phyloP scores from a whole-genome alignment of 176 grass and related monocot genomes.

The Oropetium thomaeum region DNA sequence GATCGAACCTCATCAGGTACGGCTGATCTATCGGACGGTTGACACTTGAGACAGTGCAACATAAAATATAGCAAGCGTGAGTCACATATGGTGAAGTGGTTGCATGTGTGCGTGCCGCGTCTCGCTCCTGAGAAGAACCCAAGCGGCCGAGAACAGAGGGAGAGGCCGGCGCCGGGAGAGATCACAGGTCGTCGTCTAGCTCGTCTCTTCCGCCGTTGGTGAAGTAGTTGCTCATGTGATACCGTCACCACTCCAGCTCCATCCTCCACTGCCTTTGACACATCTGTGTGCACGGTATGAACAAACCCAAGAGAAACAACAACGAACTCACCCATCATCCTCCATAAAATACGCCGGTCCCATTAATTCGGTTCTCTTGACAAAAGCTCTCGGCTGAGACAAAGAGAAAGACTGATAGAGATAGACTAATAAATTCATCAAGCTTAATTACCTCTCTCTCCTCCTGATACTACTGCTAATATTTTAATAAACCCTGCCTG shows the following conservation, averaged over 20 bases:
- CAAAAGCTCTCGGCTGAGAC: slow-evolving; percentile 17
- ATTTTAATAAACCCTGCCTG: neutral
- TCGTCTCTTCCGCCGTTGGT: slow-evolving; percentile 16
- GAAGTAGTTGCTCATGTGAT: slow-evolving; percentile 50
- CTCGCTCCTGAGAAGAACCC: neutral
- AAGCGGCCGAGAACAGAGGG: neutral
- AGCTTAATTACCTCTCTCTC: slow-evolving; percentile 6
- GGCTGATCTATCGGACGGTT: neutral
- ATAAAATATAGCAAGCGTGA: slow-evolving; percentile 42
- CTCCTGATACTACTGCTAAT: neutral
- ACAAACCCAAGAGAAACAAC: slow-evolving; percentile 41
- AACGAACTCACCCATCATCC: slow-evolving; percentile 38
- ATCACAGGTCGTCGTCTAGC: too few relatives aligned
- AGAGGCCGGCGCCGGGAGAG: neutral
- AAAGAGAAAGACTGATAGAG: slow-evolving; percentile 13
- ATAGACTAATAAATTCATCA: slow-evolving; percentile 19
- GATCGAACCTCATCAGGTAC: too few relatives aligned
- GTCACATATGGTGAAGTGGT: slow-evolving; percentile 24
- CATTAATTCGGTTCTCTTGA: slow-evolving; percentile 9
- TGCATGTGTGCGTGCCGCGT: neutral
- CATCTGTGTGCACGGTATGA: slow-evolving; percentile 18
- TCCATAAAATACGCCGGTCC: slow-evolving; percentile 43
- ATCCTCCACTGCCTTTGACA: slow-evolving; percentile 6
- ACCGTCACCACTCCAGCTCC: neutral
- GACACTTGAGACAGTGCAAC: neutral